phyloP scores from a whole-genome alignment of 2,329 filamentous ascomycete species.

The Rhinocladiella mackenziei region DNA sequence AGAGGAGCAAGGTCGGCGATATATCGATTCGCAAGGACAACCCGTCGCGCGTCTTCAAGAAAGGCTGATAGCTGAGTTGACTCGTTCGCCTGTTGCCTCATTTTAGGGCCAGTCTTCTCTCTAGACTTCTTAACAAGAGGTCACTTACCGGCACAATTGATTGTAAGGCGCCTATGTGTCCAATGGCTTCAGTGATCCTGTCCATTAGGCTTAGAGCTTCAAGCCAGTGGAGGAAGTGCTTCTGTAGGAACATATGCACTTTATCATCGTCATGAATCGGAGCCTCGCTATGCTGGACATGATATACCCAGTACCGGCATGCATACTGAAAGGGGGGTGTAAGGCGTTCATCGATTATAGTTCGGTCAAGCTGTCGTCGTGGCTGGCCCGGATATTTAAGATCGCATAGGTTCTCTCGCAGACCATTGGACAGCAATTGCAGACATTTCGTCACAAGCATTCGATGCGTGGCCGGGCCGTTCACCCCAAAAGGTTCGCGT shows the following conservation, averaged over 20 bases:
- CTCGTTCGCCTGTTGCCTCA: no score
- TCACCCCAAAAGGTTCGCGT: neutral
- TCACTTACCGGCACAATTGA: neutral
- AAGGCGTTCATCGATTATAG: neutral
- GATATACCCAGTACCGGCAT: no score
- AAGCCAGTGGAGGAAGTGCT: slow-evolving; percentile 32
- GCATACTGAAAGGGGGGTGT: neutral
- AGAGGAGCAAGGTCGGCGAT: neutral
- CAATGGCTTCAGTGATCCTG: slow-evolving; percentile 27
- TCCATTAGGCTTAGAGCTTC: no score
- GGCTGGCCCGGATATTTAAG: neutral
- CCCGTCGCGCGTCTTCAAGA: neutral
- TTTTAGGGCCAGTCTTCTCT: no score
- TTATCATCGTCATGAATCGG: neutral
- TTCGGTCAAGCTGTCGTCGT: neutral
- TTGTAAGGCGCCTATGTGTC: neutral
- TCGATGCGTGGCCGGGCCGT: neutral
- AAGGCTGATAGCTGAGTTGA: neutral
- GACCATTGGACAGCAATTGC: neutral
- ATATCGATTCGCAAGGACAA: neutral
- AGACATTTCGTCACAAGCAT: neutral
- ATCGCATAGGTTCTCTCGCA: neutral
- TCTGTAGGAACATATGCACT: slow-evolving; percentile 21
- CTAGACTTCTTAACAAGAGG: no score
- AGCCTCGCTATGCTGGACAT: neutral